Evolutionary conservation across 202 grass and related monocot genomes (phyloP).

Genomic region (Zizania palustris): DNA sequence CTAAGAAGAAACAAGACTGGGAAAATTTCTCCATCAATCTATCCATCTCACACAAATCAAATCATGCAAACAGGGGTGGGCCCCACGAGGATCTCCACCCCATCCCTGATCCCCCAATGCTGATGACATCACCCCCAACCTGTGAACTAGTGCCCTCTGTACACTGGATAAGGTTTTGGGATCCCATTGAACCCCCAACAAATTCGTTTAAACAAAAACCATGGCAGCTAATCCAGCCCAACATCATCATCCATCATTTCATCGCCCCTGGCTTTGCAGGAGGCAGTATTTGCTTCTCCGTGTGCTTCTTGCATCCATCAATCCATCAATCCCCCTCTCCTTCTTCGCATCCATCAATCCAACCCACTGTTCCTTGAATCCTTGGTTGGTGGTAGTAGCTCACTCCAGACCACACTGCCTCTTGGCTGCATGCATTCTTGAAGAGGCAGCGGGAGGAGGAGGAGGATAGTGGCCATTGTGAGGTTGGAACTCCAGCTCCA

Average conservation of each 20-base stretch:
- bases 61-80: neutral
- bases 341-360: slow-evolving; percentile 1
- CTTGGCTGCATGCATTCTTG: neutral
- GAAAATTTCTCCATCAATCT: too few species aligned
- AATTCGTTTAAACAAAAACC: neutral
- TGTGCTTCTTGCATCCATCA: neutral
- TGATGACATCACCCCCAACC: neutral
- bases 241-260: slow-evolving; percentile 38
- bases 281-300: neutral
- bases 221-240: neutral
- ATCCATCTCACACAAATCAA: too few species aligned
- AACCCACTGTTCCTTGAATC: neutral
- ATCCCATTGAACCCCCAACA: neutral
- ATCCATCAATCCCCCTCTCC: neutral
- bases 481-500: too few species aligned
- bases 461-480: too few species aligned
- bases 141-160: slow-evolving; percentile 26
- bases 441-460: neutral
- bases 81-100: neutral
- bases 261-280: slow-evolving; percentile 14
- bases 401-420: too few species aligned
- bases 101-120: neutral
- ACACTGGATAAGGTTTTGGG: slow-evolving; percentile 34
- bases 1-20: too few species aligned
- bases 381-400: neutral